A percentile compares a stretch with the other conserved stretches of the same genome.
Evolutionary conservation across 2,329 filamentous ascomycete species (phyloP).

Genomic region (Nemania serpens): DNA sequence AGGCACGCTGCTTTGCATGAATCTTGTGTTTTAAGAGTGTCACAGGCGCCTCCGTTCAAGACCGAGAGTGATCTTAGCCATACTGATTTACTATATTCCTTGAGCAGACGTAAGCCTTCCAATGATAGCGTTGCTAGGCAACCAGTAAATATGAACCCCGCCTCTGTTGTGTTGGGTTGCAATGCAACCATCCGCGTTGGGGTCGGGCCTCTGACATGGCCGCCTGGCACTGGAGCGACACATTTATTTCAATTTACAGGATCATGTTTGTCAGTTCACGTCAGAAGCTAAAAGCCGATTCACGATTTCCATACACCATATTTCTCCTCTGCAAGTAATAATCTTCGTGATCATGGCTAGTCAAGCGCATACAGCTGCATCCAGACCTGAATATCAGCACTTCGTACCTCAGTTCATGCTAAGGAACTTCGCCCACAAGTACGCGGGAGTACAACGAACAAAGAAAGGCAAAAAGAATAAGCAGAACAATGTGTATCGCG

Average conservation of each 20-base stretch:
- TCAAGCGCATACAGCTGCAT: not conserved
- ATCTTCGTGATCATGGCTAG: constrained; percentile 8
- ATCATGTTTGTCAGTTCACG: not conserved
- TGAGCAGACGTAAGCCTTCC: too few species aligned
- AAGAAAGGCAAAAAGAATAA: constrained; percentile 21
- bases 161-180: not conserved
- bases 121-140: too few species aligned
- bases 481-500: constrained; percentile 25
- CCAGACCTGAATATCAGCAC: constrained; percentile 30
- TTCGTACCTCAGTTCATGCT: constrained; percentile 34
- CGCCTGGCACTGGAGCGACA: not conserved
- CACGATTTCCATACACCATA: not conserved
- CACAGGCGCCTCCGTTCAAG: too few species aligned
- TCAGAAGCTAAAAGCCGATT: not conserved
- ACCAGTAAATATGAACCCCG: too few species aligned
- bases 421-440: constrained; percentile 30
- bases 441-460: constrained; percentile 16
- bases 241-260: not conserved
- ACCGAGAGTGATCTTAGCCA: too few species aligned
- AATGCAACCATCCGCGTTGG: not conserved
- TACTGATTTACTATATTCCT: too few species aligned
- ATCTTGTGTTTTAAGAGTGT: too few species aligned
- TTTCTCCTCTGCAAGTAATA: not conserved
- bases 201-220: not conserved
- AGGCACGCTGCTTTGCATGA: too few species aligned